Evolutionary conservation across 495 filamentous ascomycete genomes (phyloP), one percentile per base, ranked within the genome.

Genomic region (Xylaria sp.): DNA sequence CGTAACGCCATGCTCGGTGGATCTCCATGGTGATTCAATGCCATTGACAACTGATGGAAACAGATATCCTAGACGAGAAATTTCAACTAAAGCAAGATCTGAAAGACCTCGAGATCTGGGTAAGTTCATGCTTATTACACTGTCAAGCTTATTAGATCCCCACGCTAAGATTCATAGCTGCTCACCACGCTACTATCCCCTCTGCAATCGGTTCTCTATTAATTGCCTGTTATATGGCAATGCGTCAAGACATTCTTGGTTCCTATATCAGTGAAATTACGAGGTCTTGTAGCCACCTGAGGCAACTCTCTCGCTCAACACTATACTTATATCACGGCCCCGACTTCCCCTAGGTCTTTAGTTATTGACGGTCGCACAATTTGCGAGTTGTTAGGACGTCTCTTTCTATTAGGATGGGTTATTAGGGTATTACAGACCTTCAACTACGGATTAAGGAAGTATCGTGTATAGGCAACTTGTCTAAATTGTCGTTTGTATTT

Each of bases 171-270:
- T 59, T 6, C 7, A 21, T 67, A 73, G 71, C 57, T 73, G 17
- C 61, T 73, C 15, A 67, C 61, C 37, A 70, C 67, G 4, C 26
- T 73, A 19, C 59, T 73, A 11, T 55, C 71, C 15, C 71, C 71
- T 53, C 15, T 73, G 5, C 59, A 70, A 15, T 73, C 71, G 3
- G 48, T 66, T 59, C 44, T 67, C 1, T 37, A 55, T 24, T 67
- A 11, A 40, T 21, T 21, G 48, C 9, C 26, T 8, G 5, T 31
- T 33, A 21, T 5, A 14, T 64, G 26, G 26, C 1, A 29, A 43
- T 29, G 5, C 37, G 5, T 15, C 37, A 2, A 5, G 31, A 12
- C 11, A 37, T 5, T 35, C 31, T 14, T 11, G 14, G 4, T 33
- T 55, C 21, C 9, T 29, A 29, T 29, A 55, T 55, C 50, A 12